Conservation (phyloP, 495 filamentous ascomycete species). For the Talaromyces proteolyticus region DNA sequence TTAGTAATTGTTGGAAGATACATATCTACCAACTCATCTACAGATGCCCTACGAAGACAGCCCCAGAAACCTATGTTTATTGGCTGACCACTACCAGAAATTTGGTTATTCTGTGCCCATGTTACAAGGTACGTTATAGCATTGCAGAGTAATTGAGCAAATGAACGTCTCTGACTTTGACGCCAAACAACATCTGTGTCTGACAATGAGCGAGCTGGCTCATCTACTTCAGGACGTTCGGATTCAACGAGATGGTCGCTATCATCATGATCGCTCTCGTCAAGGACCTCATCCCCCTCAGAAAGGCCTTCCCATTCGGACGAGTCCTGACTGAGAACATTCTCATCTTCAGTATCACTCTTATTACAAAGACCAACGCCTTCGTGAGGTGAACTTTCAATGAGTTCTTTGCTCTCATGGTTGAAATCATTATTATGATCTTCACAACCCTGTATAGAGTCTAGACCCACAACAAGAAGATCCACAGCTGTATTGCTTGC, state of each 20-base stretch:
- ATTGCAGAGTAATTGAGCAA: not conserved
- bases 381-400: too few species aligned
- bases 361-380: too few species aligned
- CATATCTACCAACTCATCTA: not conserved
- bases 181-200: not conserved
- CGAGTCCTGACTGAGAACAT: not conserved
- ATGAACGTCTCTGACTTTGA: not conserved
- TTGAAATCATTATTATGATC: too few species aligned
- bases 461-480: too few species aligned
- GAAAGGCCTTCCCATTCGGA: not conserved
- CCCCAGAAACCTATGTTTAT: too few species aligned
- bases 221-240: not conserved
- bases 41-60: not conserved
- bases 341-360: too few species aligned
- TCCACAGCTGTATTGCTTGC: too few species aligned
- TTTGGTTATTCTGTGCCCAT: too few species aligned
- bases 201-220: not conserved
- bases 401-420: too few species aligned
- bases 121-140: not conserved
- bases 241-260: not conserved
- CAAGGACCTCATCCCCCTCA: not conserved
- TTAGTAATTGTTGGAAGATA: not conserved
- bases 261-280: not conserved
- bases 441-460: too few species aligned
- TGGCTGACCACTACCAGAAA: too few species aligned